These are phyloP conservation scores for Diaporthe helianthi DNA, from an alignment of 2,329 filamentous ascomycete species.

Conservation along the genomic window DNA sequence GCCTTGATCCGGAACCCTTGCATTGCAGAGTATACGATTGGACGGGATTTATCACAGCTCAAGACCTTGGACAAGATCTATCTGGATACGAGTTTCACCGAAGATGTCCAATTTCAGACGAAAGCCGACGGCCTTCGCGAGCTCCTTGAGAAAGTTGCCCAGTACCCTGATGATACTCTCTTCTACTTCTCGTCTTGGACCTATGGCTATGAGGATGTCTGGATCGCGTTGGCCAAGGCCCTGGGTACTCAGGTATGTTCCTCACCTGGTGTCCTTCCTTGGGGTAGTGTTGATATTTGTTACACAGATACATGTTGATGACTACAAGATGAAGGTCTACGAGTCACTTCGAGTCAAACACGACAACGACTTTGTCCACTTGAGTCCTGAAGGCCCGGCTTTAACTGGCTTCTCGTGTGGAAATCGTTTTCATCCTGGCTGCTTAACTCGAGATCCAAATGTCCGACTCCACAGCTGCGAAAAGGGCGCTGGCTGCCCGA, in stretches of 20 bases:
- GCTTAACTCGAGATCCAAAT: conserved; percentile 68
- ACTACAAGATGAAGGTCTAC: conserved; percentile 80
- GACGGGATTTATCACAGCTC: conserved; percentile 39
- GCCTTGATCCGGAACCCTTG: conserved; percentile 73
- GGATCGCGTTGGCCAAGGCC: conserved; percentile 78
- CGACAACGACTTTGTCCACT: conserved; percentile 50
- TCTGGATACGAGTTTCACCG: conserved; percentile 81
- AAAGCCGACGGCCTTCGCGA: conserved; percentile 80
- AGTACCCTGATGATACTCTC: conserved; percentile 75
- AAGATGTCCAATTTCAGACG: conserved; percentile 56
- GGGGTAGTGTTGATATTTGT: not conserved
- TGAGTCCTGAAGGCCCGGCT: conserved; percentile 67
- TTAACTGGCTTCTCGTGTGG: conserved; percentile 78
- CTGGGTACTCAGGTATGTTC: conserved; percentile 66
- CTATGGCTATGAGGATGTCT: conserved; percentile 85
- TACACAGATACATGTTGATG: conserved; percentile 76
- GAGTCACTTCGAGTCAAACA: conserved; percentile 61
- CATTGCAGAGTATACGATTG: conserved; percentile 73
- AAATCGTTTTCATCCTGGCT: conserved; percentile 73
- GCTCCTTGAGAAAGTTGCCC: conserved; percentile 70
- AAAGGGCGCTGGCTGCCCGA: conserved; percentile 67
- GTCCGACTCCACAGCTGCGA: conserved; percentile 87
- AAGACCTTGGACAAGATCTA: conserved; percentile 82
- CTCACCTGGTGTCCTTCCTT: not conserved
- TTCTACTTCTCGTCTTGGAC: conserved; percentile 93